Base-by-base conservation (phyloP, 2,329 filamentous ascomycete genomes). In the Cercospora sesami region DNA sequence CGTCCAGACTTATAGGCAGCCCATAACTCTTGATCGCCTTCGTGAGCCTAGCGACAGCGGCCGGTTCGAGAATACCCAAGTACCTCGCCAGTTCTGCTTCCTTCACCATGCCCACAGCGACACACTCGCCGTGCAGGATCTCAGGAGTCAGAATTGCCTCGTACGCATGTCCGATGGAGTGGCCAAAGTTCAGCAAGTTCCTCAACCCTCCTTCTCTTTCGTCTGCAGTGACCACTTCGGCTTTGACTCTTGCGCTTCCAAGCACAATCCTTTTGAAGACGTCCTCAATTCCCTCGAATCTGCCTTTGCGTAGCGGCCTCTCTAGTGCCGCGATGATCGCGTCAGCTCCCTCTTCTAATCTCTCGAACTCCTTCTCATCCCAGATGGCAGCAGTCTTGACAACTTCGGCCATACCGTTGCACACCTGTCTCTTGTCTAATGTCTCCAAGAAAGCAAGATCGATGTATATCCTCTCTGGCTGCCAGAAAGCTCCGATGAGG, bases 341-440 rank as follows among this genome's bases (percentile, higher is more conserved):
- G 42, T 90, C 83, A 1, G 94, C 93, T 75, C 95, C 92, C 73
- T 91, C 85, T 78, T 99, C 95, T 18, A 99, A 84, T 12, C 90
- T 83, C 53, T 90, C 86, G 78, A 99, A 99, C 77, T 97, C 94
- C 9, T 85, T 81, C 80, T 96, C 93, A 75, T 96, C 89, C 88
- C 94, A 97, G 74, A 99, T 98, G 64, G 95, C 95, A 3, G 95
- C 95, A 3, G 95, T 99, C 86, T 86, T 78, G 51, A 77, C 72
- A 31, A 99, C 94, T 82, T 99, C 95, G 28, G 94, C 95, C 94
- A 99, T 97, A 69, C 95, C 95, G 79, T 99, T 99, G 81, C 97
- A 93, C 77, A 99, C 94, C 81, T 99, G 94, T 73, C 95, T 87
- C 72, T 90, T 89, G 0, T 94, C 94, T 21, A 99, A 84, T 0